Percentiles rank a stretch among this genome's conserved stretches.
Conservation (phyloP, 331 rosid species). For the Quercus phellos region DNA sequence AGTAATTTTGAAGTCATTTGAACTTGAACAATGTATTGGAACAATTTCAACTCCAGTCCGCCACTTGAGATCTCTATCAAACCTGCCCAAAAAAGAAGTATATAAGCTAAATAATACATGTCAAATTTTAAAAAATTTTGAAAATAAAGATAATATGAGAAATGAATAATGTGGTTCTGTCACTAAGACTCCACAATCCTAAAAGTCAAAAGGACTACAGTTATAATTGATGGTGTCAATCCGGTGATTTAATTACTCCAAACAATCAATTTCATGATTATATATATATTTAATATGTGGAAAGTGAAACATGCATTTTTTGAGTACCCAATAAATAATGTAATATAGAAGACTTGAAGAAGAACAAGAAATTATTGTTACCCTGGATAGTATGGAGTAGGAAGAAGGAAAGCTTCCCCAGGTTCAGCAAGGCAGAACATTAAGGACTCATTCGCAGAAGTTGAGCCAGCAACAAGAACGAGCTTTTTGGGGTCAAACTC, state of each 20-base stretch:
- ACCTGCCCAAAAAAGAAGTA: constrained; percentile 34
- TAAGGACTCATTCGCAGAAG: constrained; percentile 80
- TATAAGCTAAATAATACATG: too few relatives aligned
- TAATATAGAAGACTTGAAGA: neutral
- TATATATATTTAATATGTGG: too few relatives aligned
- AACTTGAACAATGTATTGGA: constrained; percentile 64
- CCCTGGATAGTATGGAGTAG: constrained; percentile 94
- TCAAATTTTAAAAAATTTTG: too few relatives aligned
- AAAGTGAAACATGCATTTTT: neutral
- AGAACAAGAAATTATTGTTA: constrained; percentile 3
- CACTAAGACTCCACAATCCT: too few relatives aligned
- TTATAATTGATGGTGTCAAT: too few relatives aligned
- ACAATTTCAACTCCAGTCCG: constrained; percentile 60
- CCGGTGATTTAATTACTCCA: too few relatives aligned
- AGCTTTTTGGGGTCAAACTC: constrained; percentile 45
- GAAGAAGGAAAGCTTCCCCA: constrained; percentile 81
- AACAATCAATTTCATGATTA: too few relatives aligned
- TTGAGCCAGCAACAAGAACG: constrained; percentile 87
- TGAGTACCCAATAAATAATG: neutral
- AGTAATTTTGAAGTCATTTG: constrained; percentile 64
- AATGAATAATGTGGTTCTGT: too few relatives aligned
- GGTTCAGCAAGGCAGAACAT: constrained; percentile 80
- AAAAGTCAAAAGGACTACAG: too few relatives aligned
- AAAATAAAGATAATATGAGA: too few relatives aligned
- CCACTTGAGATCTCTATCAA: constrained; percentile 87